Percentiles rank a stretch among this genome's conserved stretches.
Conservation (phyloP, 345 rosid species). For the Anacardium occidentale region DNA sequence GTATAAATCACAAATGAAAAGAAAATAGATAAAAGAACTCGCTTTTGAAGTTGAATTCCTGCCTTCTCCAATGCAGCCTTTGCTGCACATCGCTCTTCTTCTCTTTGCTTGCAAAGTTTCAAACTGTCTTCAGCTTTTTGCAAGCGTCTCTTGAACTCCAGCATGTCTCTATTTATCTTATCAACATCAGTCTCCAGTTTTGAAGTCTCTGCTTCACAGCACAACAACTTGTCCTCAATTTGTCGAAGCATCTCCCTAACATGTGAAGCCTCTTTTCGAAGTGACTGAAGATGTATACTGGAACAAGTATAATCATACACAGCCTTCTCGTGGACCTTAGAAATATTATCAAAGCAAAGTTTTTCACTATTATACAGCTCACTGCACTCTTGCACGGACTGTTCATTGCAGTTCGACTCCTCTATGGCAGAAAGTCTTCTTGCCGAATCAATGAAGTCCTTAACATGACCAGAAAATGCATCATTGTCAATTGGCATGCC, state of each 20-base stretch:
- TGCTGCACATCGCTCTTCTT: conserved; percentile 22
- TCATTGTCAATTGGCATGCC: conserved; percentile 1
- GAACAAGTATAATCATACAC: conserved; percentile 29
- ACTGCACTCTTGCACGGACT: conserved; percentile 27
- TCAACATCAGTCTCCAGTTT: conserved; percentile 19
- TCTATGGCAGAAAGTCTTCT: conserved; percentile 21
- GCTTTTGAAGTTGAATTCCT: conserved; percentile 18
- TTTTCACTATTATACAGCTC: conserved; percentile 25
- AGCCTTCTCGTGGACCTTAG: neutral
- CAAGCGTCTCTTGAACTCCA: conserved; percentile 29
- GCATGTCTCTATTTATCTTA: conserved; percentile 24
- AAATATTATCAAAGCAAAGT: neutral
- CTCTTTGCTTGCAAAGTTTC: conserved; percentile 15
- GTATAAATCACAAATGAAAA: neutral
- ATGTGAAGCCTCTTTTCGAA: conserved; percentile 26
- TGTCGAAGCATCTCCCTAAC: conserved; percentile 24
- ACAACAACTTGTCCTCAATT: conserved; percentile 29
- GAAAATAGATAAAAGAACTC: neutral
- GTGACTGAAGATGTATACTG: conserved; percentile 15
- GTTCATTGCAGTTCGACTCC: conserved; percentile 4
- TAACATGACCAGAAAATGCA: neutral
- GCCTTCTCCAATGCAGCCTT: conserved; percentile 30
- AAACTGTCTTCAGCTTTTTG: conserved; percentile 25
- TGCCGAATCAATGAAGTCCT: conserved; percentile 13
- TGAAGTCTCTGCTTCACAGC: conserved; percentile 39